Percentiles rank a stretch among this genome's conserved stretches.
Evolutionary conservation across 228 moss, liverwort and hornwort genomes (phyloP).

Genomic region (Sphagnum magellanicum): DNA sequence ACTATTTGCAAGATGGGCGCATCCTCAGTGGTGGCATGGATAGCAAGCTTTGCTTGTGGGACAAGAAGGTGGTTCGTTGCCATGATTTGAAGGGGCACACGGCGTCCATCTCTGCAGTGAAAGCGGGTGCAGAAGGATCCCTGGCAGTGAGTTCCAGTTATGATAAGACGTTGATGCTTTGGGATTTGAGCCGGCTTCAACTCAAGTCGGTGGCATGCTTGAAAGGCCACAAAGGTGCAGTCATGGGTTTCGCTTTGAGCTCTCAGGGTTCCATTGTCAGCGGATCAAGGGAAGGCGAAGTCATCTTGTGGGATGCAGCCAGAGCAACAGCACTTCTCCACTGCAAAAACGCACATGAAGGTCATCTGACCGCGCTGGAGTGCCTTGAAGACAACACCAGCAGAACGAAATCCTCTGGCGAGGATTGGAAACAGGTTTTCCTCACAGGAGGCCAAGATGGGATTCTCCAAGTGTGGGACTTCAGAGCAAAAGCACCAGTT

Average conservation of each 20-base stretch:
- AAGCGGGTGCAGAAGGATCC: slow-evolving; percentile 51
- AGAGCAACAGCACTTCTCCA: slow-evolving; percentile 55
- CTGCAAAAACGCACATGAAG: slow-evolving; percentile 68
- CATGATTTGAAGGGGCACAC: slow-evolving; percentile 65
- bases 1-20: slow-evolving; percentile 64
- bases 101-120: slow-evolving; percentile 71
- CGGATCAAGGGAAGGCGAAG: slow-evolving; percentile 82
- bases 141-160: slow-evolving; percentile 86
- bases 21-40: slow-evolving; percentile 94
- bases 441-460: slow-evolving; percentile 94
- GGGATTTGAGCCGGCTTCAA: slow-evolving; percentile 58
- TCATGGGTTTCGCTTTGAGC: slow-evolving; percentile 66
- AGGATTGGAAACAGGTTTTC: slow-evolving; percentile 39
- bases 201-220: slow-evolving; percentile 52
- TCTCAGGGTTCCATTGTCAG: slow-evolving; percentile 69
- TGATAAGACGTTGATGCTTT: slow-evolving; percentile 82
- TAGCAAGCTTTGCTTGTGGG: slow-evolving; percentile 85
- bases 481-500: slow-evolving; percentile 52
- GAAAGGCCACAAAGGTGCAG: slow-evolving; percentile 66
- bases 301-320: slow-evolving; percentile 87
- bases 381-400: slow-evolving; percentile 47
- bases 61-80: slow-evolving; percentile 63
- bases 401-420: slow-evolving; percentile 16
- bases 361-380: slow-evolving; percentile 78
- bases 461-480: slow-evolving; percentile 86